Evolutionary conservation across 2,329 filamentous ascomycete species (phyloP), one percentile per base, ranked within the genome.

Genomic region (Aspergillus vadensis): DNA sequence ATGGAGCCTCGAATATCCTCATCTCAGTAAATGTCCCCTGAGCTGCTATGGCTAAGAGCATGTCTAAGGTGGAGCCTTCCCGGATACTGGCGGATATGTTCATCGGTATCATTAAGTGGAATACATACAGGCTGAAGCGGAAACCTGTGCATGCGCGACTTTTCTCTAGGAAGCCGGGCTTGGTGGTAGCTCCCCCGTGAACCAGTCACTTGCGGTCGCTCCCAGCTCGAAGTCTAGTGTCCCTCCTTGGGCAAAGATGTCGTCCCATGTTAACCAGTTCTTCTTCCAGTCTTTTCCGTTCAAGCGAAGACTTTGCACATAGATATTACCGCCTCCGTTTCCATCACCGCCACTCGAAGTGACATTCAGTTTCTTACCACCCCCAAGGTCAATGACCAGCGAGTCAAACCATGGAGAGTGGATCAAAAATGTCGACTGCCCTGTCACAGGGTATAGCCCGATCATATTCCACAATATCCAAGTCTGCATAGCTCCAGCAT

Each of bases 401-500:
- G 85, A 80, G 1, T 74, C 73, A 69, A 88, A 87, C 85, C 85
- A 89, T 0, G 87, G 87, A 6, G 85, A 85, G 3, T 83, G 84
- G 55, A 90, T 79, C 15, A 90, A 77, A 70, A 90, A 90, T 1
- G 85, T 88, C 0, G 86, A 86, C 77, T 90, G 88, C 0, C 86
- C 87, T 0, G 87, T 88, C 63, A 91, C 77, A 1, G 88, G 88
- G 65, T 89, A 90, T 27, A 90, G 75, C 2, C 88, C 88, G 39
- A 90, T 81, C 82, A 89, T 88, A 63, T 84, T 85, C 85, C 88
- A 91, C 8, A 89, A 74, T 2, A 89, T 73, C 85, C 87, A 90
- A 7, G 83, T 86, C 70, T 91, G 87, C 88, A 91, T 90, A 14
- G 88, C 86, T 6, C 89, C 89, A 1, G 87, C 87, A 71, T 91